Conservation (phyloP, 2,329 filamentous ascomycete genomes). For the Alternaria burnsii region DNA sequence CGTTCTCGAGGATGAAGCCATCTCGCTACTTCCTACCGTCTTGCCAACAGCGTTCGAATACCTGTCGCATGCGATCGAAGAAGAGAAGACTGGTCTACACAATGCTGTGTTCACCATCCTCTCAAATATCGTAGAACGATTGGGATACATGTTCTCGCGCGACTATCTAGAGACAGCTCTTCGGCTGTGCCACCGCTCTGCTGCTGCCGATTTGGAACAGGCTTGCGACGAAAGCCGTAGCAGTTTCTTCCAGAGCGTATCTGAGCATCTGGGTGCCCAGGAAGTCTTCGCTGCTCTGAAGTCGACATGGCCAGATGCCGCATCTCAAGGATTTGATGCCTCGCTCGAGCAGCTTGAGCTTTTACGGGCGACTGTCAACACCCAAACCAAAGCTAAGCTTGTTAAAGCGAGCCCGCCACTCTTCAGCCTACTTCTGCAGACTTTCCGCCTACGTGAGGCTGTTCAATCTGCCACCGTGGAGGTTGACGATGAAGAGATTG, state of each 20-base stretch:
- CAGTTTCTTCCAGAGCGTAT: conserved; percentile 76
- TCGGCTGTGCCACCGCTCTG: conserved; percentile 75
- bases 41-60: conserved; percentile 77
- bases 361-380: conserved; percentile 75
- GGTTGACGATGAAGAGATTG: conserved; percentile 61
- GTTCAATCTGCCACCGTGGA: conserved; percentile 50
- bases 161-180: conserved; percentile 77
- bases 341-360: conserved; percentile 74
- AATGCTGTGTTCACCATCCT: conserved; percentile 85
- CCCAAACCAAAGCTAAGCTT: conserved; percentile 79
- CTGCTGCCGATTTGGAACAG: conserved; percentile 67
- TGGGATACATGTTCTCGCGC: conserved; percentile 88
- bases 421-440: conserved; percentile 66
- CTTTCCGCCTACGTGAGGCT: conserved; percentile 69
- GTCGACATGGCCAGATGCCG: conserved; percentile 74
- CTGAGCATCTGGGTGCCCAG: conserved; percentile 78
- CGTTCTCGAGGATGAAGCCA: conserved; percentile 83
- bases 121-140: conserved; percentile 78
- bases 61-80: conserved; percentile 69
- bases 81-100: conserved; percentile 70
- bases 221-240: conserved; percentile 71
- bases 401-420: conserved; percentile 76
- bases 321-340: conserved; percentile 64
- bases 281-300: conserved; percentile 78
- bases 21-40: conserved; percentile 80